Evolutionary conservation across 768 basidiomycete genomes (phyloP), one percentile per base, ranked within the genome.

Genomic region (Lactifluus rugatus): DNA sequence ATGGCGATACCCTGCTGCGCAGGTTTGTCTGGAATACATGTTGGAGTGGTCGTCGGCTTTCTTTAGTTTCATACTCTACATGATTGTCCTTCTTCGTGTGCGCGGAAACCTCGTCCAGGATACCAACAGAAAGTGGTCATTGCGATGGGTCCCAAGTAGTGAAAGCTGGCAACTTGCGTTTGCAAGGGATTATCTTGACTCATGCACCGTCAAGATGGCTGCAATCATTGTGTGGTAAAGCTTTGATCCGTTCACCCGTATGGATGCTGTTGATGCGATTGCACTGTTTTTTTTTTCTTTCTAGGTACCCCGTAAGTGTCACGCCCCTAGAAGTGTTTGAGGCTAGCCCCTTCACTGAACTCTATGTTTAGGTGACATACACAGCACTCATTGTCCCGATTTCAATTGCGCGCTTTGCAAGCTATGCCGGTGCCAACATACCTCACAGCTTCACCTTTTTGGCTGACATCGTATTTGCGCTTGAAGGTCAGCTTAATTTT

Each of bases 21-120:
- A 74, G 45, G 67, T 70, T 11, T 69, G 69, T 49, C 63, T 77
- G 19, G 77, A 78, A 64, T 79, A 78, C 62, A 71, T 77, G 63
- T 71, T 77, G 72, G 72, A 73, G 50, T 74, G 70, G 64, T 7
- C 67, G 17, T 72, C 73, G 16, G 71, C 73, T 0, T 52, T 61
- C 1, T n/a, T 72, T 3, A 70, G 69, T 31, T 67, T 70, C 57
- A 1, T 71, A 6, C 62, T 74, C n/a, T 73, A 74, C 63, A 64
- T 65, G 14, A 58, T 61, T 31, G 66, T 73, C 47, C 61, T 72
- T 26, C 70, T 74, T 39, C 70, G 73, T 21, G 70, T 74, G 9
- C 72, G 73, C 19, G 73, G 73, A 2, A 74, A 74, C 56, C 61
- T 74, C 10, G 51, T 67, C 17, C 59, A 53, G n/a, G 64, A 61